Base-by-base conservation (phyloP, 768 basidiomycete genomes). In the Mycena polygramma region DNA sequence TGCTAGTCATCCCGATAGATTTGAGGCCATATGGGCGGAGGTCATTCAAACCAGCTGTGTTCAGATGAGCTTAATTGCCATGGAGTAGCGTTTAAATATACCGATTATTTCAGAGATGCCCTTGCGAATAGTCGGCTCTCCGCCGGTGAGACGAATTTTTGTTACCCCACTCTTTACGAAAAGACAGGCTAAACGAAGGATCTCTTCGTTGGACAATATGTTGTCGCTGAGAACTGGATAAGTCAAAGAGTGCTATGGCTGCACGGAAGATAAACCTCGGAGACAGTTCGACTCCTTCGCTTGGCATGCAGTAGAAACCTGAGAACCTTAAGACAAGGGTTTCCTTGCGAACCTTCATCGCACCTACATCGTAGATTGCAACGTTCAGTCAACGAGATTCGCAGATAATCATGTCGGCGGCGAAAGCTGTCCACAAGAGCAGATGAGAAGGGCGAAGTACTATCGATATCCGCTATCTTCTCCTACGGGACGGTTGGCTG, bases 301-400 rank as follows among this genome's bases (percentile, higher is more conserved):
- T 88, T 4, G 94, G 95, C 95, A 96, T 97, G 76, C 94, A 96
- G 77, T 97, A 97, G 75, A 95, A 95, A 74, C 94, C 94, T 96
- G 71, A 11, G n/a, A 26, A 37, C 11, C 13, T 55, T 74, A 57
- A 73, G 73, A 70, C 41, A 35, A 45, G 39, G n/a, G 26, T 51
- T 36, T 71, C 15, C 53, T 17, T 13, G 51, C 53, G 26, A 17
- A 17, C 20, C 41, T 41, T 30, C 3, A 37, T 22, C 24, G 43
- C 51, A 75, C 82, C 41, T 70, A 93, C 95, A 96, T 81, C 95
- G 88, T 65, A 97, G 83, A 82, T 96, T 97, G 80, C 95, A 97
- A 69, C 89, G 85, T 79, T 96, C 95, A 0, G 95, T 96, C 43
- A 96, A 81, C 2, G 92, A 94, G 61, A 96, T 95, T 39, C 95